Evolutionary conservation across 495 filamentous ascomycete genomes (phyloP), one percentile per base, ranked within the genome.

Genomic region (Amniculicola lignicola): DNA sequence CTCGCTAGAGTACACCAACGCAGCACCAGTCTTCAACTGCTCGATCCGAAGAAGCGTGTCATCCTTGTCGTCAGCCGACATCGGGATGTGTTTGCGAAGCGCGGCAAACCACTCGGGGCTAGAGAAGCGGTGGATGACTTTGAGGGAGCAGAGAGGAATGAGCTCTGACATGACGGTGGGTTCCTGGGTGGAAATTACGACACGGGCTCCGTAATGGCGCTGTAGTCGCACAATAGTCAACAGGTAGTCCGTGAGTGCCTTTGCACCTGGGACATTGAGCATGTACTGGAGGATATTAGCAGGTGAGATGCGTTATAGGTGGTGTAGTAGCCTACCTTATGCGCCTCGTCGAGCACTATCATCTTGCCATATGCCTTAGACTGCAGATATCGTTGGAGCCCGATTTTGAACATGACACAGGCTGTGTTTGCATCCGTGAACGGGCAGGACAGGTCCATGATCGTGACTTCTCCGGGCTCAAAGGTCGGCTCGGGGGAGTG

Each of bases 111-210:
- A 92, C 7, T 79, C 79, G 0, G 87, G 87, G 2, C 80, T 85
- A 0, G 77, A 81, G 63, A 93, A 90, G 14, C 83, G 76, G 64
- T 93, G 88, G 0, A 91, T 79, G 49, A 92, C 77, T 0, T 83
- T 86, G 16, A 85, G 72, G 12, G 79, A 83, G 66, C 81, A 88
- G 6, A 92, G 76, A 44, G 86, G 84, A 0, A 92, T 73, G 0
- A 92, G 77, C 24, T 74, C 70, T 0, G 82, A 79, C 0, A 85
- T 85, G 24, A 92, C 80, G 0, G 88, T 91, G 0, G 88, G 88
- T 57, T 92, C 88, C 64, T 93, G 86, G 0, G 88, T 91, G 0
- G 87, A 81, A 19, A 91, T 82, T 38, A 92, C 55, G 10, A 90
- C 72, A 2, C 86, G 78, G 0, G 79, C 74, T 4, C 76, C 87